A percentile compares a stretch with the other conserved stretches of the same genome.
Conservation (phyloP, 805 yeast species). For the Yamadazyma philogaea region DNA sequence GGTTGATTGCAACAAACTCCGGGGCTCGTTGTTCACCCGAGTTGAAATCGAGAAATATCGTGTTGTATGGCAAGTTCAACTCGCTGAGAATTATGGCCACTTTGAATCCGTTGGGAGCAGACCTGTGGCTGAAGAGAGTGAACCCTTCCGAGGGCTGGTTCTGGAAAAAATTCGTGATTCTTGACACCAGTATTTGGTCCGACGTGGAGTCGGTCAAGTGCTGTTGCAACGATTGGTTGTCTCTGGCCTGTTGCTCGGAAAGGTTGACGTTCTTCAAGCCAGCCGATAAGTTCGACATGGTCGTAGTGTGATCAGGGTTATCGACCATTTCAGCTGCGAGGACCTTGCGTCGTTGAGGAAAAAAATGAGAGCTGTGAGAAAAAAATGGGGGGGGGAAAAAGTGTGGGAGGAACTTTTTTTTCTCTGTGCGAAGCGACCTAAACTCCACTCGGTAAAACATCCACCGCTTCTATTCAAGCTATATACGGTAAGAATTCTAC, state of each 20-base stretch:
- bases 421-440: no score
- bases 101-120: conserved; percentile 95
- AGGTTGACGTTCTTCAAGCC: conserved; percentile 44
- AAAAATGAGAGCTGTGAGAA: not conserved
- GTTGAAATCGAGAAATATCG: conserved; percentile 82
- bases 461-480: conserved; percentile 2
- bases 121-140: conserved; percentile 76
- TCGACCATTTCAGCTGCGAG: conserved; percentile 5
- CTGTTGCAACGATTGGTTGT: conserved; percentile 44
- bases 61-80: conserved; percentile 71
- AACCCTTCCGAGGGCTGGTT: conserved; percentile 79
- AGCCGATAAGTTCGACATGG: conserved; percentile 45
- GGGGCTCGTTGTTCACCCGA: conserved; percentile 91
- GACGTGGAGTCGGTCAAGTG: conserved; percentile 40
- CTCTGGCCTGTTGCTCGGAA: conserved; percentile 41
- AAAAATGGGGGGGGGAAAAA: not conserved
- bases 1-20: conserved; percentile 88
- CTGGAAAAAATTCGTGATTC: conserved; percentile 69
- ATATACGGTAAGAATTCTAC: not conserved
- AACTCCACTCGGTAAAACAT: not conserved
- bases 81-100: conserved; percentile 89
- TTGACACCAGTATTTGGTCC: conserved; percentile 44
- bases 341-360: not conserved
- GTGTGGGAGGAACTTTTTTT: not conserved
- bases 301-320: conserved; percentile 13